Base-by-base conservation (phyloP, 352 stramenopile genomes). In the Pythium utonaiense region DNA sequence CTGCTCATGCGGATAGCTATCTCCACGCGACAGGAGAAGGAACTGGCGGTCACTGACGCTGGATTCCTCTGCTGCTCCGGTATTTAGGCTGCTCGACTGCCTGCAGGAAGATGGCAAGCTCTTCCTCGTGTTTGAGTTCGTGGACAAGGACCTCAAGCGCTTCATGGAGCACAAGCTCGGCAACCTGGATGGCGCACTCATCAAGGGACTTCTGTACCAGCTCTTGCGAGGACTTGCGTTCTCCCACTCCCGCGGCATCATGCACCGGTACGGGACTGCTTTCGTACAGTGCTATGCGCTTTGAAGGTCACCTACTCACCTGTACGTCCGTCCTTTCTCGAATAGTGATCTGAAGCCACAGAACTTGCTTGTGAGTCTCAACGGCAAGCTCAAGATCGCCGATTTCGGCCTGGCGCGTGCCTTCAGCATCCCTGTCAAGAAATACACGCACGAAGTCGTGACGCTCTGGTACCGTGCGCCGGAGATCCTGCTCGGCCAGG, bases 121-220 rank as follows among this genome's bases (percentile, higher is more conserved):
- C 30, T 99, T 99, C 71, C 84, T 99, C 30, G 96, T 99, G 6
- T 99, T 99, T 69, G 97, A 99, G 86, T 99, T 99, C 65, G 95
- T 99, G 59, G 97, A 99, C 70, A 93, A 97, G 47, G 97, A 99
- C 72, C 80, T 99, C 25, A 99, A 99, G 76, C 86, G 82, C 24
- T 96, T 88, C 72, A 97, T 98, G 89, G 95, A 98, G 76, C 77
- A 90, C 62, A 90, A 83, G 30, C 69, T 91, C 16, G 80, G 80
- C 25, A 77, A 67, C 34, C 63, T 94, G 19, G 82, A 92, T 40
- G 60, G 66, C 0, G 42, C 64, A 24, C 73, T 88, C 31, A 77
- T 89, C 64, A 94, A 94, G 66, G 83, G 83, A 6, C 52, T 96
- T 42, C 61, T 97, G 47, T 94, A 93, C 48, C 89, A 97, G 57